Evolutionary conservation across 2,329 filamentous ascomycete species (phyloP).

Genomic region (Stromatinia cepivora): DNA sequence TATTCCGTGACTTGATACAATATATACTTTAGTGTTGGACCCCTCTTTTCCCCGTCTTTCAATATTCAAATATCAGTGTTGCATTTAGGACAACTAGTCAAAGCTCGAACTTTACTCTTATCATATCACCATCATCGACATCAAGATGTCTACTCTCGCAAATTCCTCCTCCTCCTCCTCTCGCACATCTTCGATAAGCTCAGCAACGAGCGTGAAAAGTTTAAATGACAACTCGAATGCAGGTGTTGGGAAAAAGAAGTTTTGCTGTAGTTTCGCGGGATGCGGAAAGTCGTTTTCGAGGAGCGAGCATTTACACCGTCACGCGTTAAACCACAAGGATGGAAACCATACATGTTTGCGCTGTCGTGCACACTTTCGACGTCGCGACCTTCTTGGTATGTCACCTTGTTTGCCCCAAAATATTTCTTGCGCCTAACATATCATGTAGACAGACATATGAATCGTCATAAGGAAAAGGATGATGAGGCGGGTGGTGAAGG

Average conservation of each 20-base stretch:
- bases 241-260: slow-evolving; percentile 39
- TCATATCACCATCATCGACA: slow-evolving; percentile 13
- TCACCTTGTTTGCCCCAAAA: slow-evolving; percentile 2
- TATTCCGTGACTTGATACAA: slow-evolving; percentile 23
- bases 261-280: slow-evolving; percentile 44
- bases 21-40: slow-evolving; percentile 22
- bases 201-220: slow-evolving; percentile 32
- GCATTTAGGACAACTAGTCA: slow-evolving; percentile 10
- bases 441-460: slow-evolving; percentile 52
- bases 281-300: slow-evolving; percentile 52
- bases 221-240: slow-evolving; percentile 23
- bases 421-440: slow-evolving; percentile 20
- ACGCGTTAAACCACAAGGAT: slow-evolving; percentile 52
- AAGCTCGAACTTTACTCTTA: slow-evolving; percentile 19
- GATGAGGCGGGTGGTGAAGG: slow-evolving; percentile 51
- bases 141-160: slow-evolving; percentile 32
- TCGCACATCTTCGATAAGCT: slow-evolving; percentile 34
- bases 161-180: slow-evolving; percentile 36
- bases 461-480: slow-evolving; percentile 49
- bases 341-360: slow-evolving; percentile 53
- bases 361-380: slow-evolving; percentile 56
- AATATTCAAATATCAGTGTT: slow-evolving; percentile 19
- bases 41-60: slow-evolving; percentile 24
- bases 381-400: slow-evolving; percentile 56
- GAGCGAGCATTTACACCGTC: slow-evolving; percentile 53